Conservation (phyloP, 805 yeast genomes). For the Kazachstania kunashirensis region DNA sequence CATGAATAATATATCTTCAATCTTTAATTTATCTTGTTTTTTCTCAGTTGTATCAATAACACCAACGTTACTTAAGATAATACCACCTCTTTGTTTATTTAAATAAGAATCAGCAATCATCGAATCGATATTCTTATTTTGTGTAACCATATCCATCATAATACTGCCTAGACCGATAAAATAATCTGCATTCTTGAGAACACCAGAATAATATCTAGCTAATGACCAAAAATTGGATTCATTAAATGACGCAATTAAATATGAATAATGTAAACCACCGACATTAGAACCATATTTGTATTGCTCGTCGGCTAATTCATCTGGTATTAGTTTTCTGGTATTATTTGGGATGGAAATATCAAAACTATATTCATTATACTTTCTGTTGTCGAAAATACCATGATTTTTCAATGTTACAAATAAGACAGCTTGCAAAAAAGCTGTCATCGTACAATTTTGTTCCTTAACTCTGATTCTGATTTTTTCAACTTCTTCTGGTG, state of each 20-base stretch:
- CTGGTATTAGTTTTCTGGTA: constrained; percentile 13
- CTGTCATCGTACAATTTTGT: constrained; percentile 18
- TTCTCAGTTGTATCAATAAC: constrained; percentile 4
- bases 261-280: constrained; percentile 21
- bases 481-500: constrained; percentile 5
- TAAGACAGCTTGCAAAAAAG: constrained; percentile 20
- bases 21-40: constrained; percentile 2
- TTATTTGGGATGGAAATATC: constrained; percentile 20
- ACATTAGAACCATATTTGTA: constrained; percentile 21
- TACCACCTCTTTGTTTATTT: constrained; percentile 16
- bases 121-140: constrained; percentile 15
- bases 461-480: constrained; percentile 9
- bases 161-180: constrained; percentile 16
- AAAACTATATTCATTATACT: constrained; percentile 14
- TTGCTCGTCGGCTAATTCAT: constrained; percentile 8
- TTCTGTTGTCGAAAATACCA: constrained; percentile 13
- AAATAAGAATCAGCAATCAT: constrained; percentile 11
- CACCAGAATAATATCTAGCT: constrained; percentile 13
- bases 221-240: constrained; percentile 14
- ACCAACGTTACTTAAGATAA: constrained; percentile 22
- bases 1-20: constrained; percentile 15
- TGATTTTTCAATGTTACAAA: constrained; percentile 13
- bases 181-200: constrained; percentile 12
- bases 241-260: constrained; percentile 15
- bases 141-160: constrained; percentile 12